Conservation (phyloP, 2,329 filamentous ascomycete species). For the Phyllosticta paracitricarpa region DNA sequence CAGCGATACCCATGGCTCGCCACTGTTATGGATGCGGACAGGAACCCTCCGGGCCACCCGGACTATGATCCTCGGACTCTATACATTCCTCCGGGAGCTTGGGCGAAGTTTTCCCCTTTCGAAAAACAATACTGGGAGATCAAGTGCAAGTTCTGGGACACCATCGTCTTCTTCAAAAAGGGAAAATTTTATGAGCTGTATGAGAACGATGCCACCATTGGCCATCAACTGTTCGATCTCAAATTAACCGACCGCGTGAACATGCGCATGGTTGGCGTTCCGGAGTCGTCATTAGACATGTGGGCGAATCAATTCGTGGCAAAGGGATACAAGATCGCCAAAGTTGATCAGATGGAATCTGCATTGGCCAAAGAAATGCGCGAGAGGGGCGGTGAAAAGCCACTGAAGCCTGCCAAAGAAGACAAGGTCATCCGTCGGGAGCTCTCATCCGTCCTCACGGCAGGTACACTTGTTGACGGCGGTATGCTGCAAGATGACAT, state of each 20-base stretch:
- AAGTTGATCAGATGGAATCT: slow-evolving; percentile 94
- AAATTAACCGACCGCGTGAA: slow-evolving; percentile 98
- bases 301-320: slow-evolving; percentile 99
- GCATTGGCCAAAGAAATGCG: slow-evolving; percentile 96
- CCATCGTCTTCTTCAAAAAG: slow-evolving; percentile 99
- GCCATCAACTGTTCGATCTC: slow-evolving; percentile 91
- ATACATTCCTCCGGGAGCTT: slow-evolving; percentile 76
- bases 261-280: slow-evolving; percentile 99
- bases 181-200: slow-evolving; percentile 99
- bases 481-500: slow-evolving; percentile 97
- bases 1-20: slow-evolving; percentile 86
- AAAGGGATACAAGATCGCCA: slow-evolving; percentile 93
- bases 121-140: slow-evolving; percentile 99
- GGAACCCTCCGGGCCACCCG: slow-evolving; percentile 64
- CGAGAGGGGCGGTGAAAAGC: slow-evolving; percentile 60
- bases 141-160: slow-evolving; percentile 96
- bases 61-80: slow-evolving; percentile 87
- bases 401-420: slow-evolving; percentile 54
- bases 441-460: slow-evolving; percentile 80
- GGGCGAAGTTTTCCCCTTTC: slow-evolving; percentile 78
- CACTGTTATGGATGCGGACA: slow-evolving; percentile 73
- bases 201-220: slow-evolving; percentile 93
- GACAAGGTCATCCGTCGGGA: slow-evolving; percentile 93
- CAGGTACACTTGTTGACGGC: slow-evolving; percentile 86
- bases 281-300: slow-evolving; percentile 86